These are phyloP conservation scores for Candida tunisiensis DNA, from an alignment of 1,139 yeast genomes.

Conservation along the genomic window DNA sequence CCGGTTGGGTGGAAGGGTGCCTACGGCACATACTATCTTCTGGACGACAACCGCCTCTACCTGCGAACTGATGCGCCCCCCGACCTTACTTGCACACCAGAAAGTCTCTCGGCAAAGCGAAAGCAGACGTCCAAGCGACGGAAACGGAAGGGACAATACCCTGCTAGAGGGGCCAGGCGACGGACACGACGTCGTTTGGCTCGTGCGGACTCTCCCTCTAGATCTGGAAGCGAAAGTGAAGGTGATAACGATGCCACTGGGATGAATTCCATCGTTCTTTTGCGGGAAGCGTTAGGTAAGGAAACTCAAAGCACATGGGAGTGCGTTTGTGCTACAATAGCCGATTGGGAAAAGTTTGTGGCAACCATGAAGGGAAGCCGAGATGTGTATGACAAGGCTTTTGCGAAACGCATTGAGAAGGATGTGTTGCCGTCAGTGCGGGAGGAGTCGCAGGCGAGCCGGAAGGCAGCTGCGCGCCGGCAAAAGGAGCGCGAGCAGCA, in stretches of 20 bases:
- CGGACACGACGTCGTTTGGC: constrained; percentile 1
- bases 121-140: constrained; percentile 1
- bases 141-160: constrained; percentile 2
- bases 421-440: constrained; percentile 14
- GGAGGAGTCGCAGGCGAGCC: constrained; percentile 11
- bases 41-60: constrained; percentile 21
- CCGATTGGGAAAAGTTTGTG: constrained; percentile 15
- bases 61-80: constrained; percentile 11
- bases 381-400: constrained; percentile 5
- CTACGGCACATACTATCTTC: constrained; percentile 15
- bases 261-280: constrained; percentile 3
- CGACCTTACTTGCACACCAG: constrained; percentile 7
- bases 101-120: constrained; percentile 1
- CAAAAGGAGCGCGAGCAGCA: constrained; percentile 10
- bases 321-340: constrained; percentile 17
- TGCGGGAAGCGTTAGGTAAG: constrained; percentile 9
- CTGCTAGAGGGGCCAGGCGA: constrained; percentile 3
- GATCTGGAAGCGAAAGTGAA: constrained; percentile 1
- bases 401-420: constrained; percentile 8
- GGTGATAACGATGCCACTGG: constrained; percentile 1
- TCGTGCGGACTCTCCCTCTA: neutral
- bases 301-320: constrained; percentile 15
- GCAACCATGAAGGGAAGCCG: constrained; percentile 6
- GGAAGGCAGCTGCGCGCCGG: constrained; percentile 11
- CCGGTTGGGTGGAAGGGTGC: constrained; percentile 18